Percentiles rank a stretch among this genome's conserved stretches.
Conservation (phyloP, 2,329 filamentous ascomycete species). For the Verticillium klebahnii region DNA sequence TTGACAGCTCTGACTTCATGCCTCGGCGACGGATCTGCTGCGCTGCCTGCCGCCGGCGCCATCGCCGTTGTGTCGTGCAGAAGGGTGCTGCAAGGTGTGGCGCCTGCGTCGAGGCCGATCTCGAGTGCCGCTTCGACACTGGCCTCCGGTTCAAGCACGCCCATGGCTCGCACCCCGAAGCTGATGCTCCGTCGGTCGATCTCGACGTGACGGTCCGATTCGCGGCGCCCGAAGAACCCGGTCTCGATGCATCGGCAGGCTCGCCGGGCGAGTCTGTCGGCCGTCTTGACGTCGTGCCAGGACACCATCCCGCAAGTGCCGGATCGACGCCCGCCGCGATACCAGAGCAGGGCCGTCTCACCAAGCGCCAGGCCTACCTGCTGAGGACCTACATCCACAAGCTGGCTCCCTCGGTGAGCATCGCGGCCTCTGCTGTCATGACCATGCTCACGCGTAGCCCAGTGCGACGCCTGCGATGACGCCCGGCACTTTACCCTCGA, state of each 20-base stretch:
- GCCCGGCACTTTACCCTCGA: slow-evolving; percentile 35
- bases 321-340: too few relatives aligned
- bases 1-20: background rate
- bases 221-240: background rate
- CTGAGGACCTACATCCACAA: slow-evolving; percentile 8
- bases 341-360: background rate
- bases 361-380: slow-evolving; percentile 6
- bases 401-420: slow-evolving; percentile 6
- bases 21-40: slow-evolving; percentile 6
- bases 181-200: background rate
- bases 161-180: slow-evolving; percentile 1
- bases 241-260: background rate
- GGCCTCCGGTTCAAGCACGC: slow-evolving; percentile 8
- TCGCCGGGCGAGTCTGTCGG: background rate
- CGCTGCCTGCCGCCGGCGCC: slow-evolving; percentile 8
- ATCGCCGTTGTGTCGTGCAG: slow-evolving; percentile 8
- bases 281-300: too few relatives aligned
- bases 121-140: slow-evolving; percentile 8
- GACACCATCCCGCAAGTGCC: background rate
- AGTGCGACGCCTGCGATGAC: slow-evolving; percentile 11
- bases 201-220: background rate
- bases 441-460: background rate
- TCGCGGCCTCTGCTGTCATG: background rate
- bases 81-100: slow-evolving; percentile 6
- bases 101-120: slow-evolving; percentile 6